phyloP scores from a whole-genome alignment of 495 filamentous ascomycete genomes.

The Pyrenula massariospora region DNA sequence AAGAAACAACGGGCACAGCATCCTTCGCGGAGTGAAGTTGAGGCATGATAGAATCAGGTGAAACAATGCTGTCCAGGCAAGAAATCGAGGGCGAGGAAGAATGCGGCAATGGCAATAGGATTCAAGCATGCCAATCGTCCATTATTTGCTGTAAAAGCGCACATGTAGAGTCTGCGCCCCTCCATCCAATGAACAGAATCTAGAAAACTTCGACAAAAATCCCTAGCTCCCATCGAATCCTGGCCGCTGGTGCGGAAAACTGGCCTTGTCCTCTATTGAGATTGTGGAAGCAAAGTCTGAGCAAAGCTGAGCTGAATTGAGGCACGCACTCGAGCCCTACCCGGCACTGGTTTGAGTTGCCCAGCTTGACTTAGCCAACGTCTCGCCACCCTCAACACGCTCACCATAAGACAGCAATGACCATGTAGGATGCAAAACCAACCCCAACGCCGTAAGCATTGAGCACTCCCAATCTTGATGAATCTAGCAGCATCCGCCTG shows the following conservation, averaged over 20 bases:
- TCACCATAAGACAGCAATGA: neutral
- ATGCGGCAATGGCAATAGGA: neutral
- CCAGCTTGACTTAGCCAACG: neutral
- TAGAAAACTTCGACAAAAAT: too few species aligned
- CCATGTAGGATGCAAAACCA: neutral
- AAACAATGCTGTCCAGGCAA: too few species aligned
- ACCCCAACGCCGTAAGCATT: neutral
- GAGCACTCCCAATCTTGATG: neutral
- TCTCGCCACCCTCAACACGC: neutral
- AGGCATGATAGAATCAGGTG: too few species aligned
- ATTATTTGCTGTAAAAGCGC: neutral
- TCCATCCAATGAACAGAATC: neutral
- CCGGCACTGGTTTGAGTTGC: too few species aligned
- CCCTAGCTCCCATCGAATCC: too few species aligned
- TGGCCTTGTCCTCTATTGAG: too few species aligned
- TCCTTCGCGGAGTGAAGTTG: too few species aligned
- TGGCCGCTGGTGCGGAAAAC: too few species aligned
- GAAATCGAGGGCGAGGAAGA: too few species aligned
- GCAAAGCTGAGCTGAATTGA: constrained; percentile 16
- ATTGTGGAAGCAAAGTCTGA: neutral
- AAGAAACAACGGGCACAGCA: too few species aligned
- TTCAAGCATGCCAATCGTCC: constrained; percentile 3
- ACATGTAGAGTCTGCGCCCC: neutral
- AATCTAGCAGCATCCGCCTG: constrained; percentile 86
- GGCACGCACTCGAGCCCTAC: too few species aligned